Conservation (phyloP, 495 filamentous ascomycete species). For the Aspergillus homomorphus region DNA sequence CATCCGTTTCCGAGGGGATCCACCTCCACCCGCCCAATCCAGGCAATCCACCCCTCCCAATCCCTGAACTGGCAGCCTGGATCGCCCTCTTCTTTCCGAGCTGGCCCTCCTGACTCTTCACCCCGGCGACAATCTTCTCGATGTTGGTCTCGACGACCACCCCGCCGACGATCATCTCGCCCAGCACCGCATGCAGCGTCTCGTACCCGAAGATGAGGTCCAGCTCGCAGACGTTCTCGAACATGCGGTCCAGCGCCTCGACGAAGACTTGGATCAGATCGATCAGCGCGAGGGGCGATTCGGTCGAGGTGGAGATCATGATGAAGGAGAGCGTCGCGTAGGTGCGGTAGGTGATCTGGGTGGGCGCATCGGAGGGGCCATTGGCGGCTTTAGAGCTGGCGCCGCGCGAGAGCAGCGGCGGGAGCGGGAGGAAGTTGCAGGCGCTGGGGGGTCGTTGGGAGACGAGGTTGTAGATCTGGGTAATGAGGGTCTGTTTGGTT, state of each 20-base stretch:
- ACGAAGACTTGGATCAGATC: constrained; percentile 98
- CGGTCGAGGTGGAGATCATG: constrained; percentile 93
- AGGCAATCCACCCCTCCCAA: constrained; percentile 38
- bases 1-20: constrained; percentile 1
- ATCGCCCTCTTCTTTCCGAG: constrained; percentile 64
- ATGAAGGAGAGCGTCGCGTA: constrained; percentile 99
- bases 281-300: constrained; percentile 90
- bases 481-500: constrained; percentile 93
- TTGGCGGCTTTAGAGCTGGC: constrained; percentile 54
- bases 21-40: constrained; percentile 45
- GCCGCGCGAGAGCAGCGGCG: constrained; percentile 62
- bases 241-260: constrained; percentile 87
- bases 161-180: constrained; percentile 94
- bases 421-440: constrained; percentile 93
- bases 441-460: constrained; percentile 80
- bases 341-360: constrained; percentile 96
- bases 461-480: constrained; percentile 97
- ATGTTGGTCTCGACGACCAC: constrained; percentile 92
- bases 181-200: constrained; percentile 84
- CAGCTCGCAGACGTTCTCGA: constrained; percentile 97
- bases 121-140: constrained; percentile 82
- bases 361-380: constrained; percentile 79
- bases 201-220: constrained; percentile 99
- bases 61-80: constrained; percentile 40
- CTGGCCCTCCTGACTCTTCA: constrained; percentile 74